Percentiles rank a stretch among this genome's conserved stretches.
These are phyloP conservation scores for Vitis cinerea DNA, from an alignment of 164 flowering plant genomes.

Conservation along the genomic window DNA sequence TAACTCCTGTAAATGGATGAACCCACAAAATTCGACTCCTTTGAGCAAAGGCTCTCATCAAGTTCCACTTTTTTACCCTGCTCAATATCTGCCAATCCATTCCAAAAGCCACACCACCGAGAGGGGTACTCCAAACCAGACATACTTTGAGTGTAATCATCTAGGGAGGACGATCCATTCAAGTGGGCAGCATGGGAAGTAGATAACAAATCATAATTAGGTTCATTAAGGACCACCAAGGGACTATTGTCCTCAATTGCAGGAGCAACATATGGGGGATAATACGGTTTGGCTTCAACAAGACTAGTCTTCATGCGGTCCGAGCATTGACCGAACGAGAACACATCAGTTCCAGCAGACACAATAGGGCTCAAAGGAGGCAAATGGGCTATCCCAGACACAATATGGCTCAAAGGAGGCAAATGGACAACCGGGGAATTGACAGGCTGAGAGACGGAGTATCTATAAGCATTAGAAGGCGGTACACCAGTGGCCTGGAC, in stretches of 20 bases:
- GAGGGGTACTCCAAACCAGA: constrained; percentile 22
- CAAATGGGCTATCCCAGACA: constrained; percentile 1
- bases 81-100: constrained; percentile 23
- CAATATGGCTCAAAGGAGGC: constrained; percentile 12
- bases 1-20: constrained; percentile 20
- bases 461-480: constrained; percentile 13
- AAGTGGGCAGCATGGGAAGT: constrained; percentile 14
- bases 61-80: constrained; percentile 14
- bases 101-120: constrained; percentile 29
- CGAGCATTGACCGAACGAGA: constrained; percentile 8
- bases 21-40: constrained; percentile 18
- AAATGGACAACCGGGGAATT: constrained; percentile 9
- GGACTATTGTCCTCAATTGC: constrained; percentile 8
- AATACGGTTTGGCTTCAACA: constrained; percentile 28
- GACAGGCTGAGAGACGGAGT: constrained; percentile 4
- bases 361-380: constrained; percentile 12
- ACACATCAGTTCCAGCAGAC: constrained; percentile 10
- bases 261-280: constrained; percentile 24
- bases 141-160: constrained; percentile 24
- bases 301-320: background rate
- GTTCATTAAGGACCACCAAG: constrained; percentile 13
- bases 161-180: constrained; percentile 8
- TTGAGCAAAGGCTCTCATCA: constrained; percentile 21
- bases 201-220: constrained; percentile 24
- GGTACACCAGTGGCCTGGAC: background rate